Percentiles rank a stretch among this genome's conserved stretches.
These are phyloP conservation scores for Claviceps fusiformis DNA, from an alignment of 2,329 filamentous ascomycete genomes.

Conservation along the genomic window DNA sequence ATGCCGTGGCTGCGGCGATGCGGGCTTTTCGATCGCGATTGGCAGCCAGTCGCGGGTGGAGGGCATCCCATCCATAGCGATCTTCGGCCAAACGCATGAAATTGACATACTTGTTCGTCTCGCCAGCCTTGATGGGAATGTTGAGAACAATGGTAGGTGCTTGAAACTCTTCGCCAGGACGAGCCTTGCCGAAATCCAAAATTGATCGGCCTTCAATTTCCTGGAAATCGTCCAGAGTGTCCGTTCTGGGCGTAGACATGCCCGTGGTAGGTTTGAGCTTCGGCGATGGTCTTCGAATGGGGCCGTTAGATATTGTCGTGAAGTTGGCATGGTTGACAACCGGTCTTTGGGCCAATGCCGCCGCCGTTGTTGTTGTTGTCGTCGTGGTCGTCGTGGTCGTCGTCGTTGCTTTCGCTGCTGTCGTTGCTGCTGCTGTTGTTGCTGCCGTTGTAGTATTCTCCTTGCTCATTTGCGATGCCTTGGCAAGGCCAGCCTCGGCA, in stretches of 20 bases:
- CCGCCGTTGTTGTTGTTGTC: neutral
- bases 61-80: slow-evolving; percentile 83
- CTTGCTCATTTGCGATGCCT: slow-evolving; percentile 25
- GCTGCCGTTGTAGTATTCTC: slow-evolving; percentile 8
- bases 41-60: slow-evolving; percentile 82
- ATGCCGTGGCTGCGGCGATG: slow-evolving; percentile 78
- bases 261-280: slow-evolving; percentile 31
- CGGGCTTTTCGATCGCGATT: slow-evolving; percentile 77
- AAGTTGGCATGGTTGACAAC: slow-evolving; percentile 26
- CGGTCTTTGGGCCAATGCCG: slow-evolving; percentile 15
- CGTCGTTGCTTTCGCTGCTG: neutral
- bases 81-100: slow-evolving; percentile 90
- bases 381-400: neutral
- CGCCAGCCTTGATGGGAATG: slow-evolving; percentile 59
- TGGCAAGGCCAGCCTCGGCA: slow-evolving; percentile 17
- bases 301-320: slow-evolving; percentile 26
- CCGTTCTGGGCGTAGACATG: slow-evolving; percentile 34
- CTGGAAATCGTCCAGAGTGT: slow-evolving; percentile 33
- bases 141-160: slow-evolving; percentile 73
- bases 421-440: neutral
- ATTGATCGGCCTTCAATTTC: slow-evolving; percentile 39
- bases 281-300: slow-evolving; percentile 32
- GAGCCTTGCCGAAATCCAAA: slow-evolving; percentile 46
- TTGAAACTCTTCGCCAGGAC: slow-evolving; percentile 42
- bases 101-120: slow-evolving; percentile 84